Conservation (phyloP, 345 rosid genomes). For the Murraya koenigii region DNA sequence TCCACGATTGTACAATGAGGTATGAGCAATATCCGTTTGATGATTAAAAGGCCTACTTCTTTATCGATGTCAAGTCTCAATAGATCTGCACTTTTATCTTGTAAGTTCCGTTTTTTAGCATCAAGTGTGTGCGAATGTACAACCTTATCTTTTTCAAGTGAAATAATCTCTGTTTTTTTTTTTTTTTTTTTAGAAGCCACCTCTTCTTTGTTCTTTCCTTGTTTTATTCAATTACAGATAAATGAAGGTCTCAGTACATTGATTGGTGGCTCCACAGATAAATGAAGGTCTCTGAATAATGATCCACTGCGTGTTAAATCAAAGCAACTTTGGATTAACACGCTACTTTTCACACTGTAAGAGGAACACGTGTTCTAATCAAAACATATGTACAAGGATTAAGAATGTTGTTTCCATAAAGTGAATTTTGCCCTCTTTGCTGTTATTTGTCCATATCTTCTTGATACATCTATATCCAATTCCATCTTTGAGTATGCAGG, state of each 20-base stretch:
- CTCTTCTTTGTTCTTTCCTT: background rate
- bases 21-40: conserved; percentile 60
- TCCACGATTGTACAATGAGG: conserved; percentile 51
- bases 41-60: conserved; percentile 17
- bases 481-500: background rate
- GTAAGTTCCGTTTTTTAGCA: background rate
- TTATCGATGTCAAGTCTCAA: background rate
- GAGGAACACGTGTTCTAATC: background rate
- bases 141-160: conserved; percentile 13
- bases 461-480: background rate
- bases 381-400: background rate
- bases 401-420: background rate
- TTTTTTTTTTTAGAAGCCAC: background rate
- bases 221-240: background rate
- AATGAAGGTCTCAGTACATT: background rate
- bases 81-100: background rate
- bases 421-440: background rate
- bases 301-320: conserved; percentile 8
- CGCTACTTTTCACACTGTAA: background rate
- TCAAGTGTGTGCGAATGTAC: conserved; percentile 1
- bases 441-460: background rate
- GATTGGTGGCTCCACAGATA: background rate
- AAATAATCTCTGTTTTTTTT: background rate
- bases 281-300: background rate
- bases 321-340: background rate